Conservation (phyloP, 169 alveolate genomes). For the Plasmodium blacklocki region DNA sequence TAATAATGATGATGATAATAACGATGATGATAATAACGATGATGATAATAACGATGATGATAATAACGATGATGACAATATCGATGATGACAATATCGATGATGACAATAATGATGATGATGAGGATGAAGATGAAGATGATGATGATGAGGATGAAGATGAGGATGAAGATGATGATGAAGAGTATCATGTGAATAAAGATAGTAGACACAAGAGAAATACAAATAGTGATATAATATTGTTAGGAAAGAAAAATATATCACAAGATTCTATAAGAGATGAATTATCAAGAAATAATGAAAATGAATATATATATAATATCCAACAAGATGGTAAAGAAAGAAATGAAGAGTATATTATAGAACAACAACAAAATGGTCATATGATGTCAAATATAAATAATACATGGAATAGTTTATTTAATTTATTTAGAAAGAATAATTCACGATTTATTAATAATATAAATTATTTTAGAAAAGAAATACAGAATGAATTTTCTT, state of each 20-base stretch:
- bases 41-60: not conserved
- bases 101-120: not conserved
- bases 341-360: not conserved
- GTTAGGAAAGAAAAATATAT: too few relatives aligned
- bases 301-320: too few relatives aligned
- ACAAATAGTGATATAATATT: not conserved
- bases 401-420: conserved; percentile 8
- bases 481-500: conserved; percentile 53
- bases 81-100: too few relatives aligned
- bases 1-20: not conserved
- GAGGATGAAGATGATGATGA: not conserved
- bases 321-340: not conserved
- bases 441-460: not conserved
- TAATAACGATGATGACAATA: not conserved
- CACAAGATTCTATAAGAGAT: too few relatives aligned
- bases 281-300: too few relatives aligned
- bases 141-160: not conserved
- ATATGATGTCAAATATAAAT: not conserved
- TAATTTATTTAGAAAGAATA: not conserved
- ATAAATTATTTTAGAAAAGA: conserved; percentile 36
- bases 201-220: not conserved
- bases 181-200: not conserved
- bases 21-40: not conserved
- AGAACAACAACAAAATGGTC: not conserved
- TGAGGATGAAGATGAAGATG: not conserved